These are phyloP conservation scores for Amaranthus tricolor DNA, from an alignment of 179 eudicot genomes.

Conservation along the genomic window DNA sequence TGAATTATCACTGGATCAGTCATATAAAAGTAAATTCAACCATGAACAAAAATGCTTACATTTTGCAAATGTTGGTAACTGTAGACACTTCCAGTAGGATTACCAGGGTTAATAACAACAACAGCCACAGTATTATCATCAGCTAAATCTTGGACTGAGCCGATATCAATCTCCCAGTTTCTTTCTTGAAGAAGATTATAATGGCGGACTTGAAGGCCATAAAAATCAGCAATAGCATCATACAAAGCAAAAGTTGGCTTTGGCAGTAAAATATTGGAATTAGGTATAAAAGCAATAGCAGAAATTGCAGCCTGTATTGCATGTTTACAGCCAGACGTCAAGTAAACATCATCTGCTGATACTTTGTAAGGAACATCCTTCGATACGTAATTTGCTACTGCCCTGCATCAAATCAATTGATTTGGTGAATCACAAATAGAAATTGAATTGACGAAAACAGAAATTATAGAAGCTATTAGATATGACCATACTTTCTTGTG, in stretches of 20 bases:
- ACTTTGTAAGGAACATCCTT: slow-evolving; percentile 30
- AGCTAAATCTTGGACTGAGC: slow-evolving; percentile 24
- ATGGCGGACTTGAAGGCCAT: slow-evolving; percentile 21
- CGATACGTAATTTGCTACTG: slow-evolving; percentile 26
- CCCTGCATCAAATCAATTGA: slow-evolving; percentile 17
- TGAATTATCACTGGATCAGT: not conserved
- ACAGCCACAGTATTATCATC: slow-evolving; percentile 31
- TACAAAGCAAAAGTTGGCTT: slow-evolving; percentile 23
- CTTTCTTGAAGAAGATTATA: slow-evolving; percentile 26
- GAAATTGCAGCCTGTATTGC: slow-evolving; percentile 17
- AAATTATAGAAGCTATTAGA: not conserved
- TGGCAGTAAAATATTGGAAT: slow-evolving; percentile 27
- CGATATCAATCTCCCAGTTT: slow-evolving; percentile 32
- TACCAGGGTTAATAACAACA: slow-evolving; percentile 33
- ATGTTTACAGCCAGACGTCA: slow-evolving; percentile 30
- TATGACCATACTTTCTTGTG: slow-evolving; percentile 23
- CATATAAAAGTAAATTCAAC: not conserved
- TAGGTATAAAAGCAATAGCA: slow-evolving; percentile 12
- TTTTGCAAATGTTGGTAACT: slow-evolving; percentile 23
- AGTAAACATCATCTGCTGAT: slow-evolving; percentile 24
- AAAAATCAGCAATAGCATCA: slow-evolving; percentile 14
- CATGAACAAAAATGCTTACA: slow-evolving; percentile 9
- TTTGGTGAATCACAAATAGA: not conserved
- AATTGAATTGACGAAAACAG: not conserved
- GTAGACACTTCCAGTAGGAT: slow-evolving; percentile 35